Evolutionary conservation across 495 filamentous ascomycete genomes (phyloP), one percentile per base, ranked within the genome.

Genomic region (Trichoderma virens): DNA sequence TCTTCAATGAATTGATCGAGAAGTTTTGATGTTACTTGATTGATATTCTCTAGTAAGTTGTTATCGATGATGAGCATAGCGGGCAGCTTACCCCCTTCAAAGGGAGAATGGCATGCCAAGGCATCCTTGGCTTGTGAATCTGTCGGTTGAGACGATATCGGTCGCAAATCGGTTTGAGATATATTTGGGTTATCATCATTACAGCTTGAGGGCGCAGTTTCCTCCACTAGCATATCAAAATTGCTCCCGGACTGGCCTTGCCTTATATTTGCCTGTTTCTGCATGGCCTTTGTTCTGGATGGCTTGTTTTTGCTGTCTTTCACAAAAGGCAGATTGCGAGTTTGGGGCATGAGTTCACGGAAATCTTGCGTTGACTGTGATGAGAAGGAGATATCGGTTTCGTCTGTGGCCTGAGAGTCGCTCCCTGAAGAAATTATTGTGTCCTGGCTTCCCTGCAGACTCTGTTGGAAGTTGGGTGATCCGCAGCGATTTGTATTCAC

Each of bases 301-400:
- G 28, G 5, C 5, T 35, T 61, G 0, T n/a, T n/a, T 16, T 61
- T 35, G 14, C 8, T 41, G 7, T 20, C 31, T 61, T 23, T 30
- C 7, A 41, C 2, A 62, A 62, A 62, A 41, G 61, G 61, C 11
- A 62, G 39, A 23, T 28, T 16, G 7, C 61, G 61, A 23, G 61
- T 16, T n/a, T 30, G 35, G 2, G 61, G 61, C 38, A 62, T 18
- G 4, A 47, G n/a, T 41, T 45, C 47, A n/a, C 61, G 61, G 28
- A 62, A 61, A 13, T 61, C 59, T 25, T 38, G 13, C 1, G 14
- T 11, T 3, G 23, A 2, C 9, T 39, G 25, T 30, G 14, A 28
- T 0, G 23, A 2, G 2, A 56, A 14, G 2, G 23, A 8, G 43
- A 20, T 25, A 56, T 56, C 51, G 4, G 27, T 56, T 14, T 2